A percentile compares a stretch with the other conserved stretches of the same genome.
These are phyloP conservation scores for Tetracentron sinense DNA, from an alignment of 164 flowering plant species.

Conservation along the genomic window DNA sequence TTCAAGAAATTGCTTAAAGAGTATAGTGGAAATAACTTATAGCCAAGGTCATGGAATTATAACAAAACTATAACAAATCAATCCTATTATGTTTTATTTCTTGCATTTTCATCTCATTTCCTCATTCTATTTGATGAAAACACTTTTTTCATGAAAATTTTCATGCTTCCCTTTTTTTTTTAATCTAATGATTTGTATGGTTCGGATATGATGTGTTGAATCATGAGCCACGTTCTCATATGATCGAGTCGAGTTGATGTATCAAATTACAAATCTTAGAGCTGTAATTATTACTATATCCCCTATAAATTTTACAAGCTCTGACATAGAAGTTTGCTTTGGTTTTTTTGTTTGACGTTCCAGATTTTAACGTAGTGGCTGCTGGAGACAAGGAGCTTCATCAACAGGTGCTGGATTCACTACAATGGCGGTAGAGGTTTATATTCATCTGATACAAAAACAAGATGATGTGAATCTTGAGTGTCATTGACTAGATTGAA, in stretches of 20 bases:
- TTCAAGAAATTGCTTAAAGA: too few species aligned
- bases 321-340: not conserved
- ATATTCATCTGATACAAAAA: not conserved
- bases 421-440: slow-evolving; percentile 49
- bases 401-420: slow-evolving; percentile 51
- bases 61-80: too few species aligned
- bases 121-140: too few species aligned
- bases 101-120: too few species aligned
- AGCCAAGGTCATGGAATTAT: too few species aligned
- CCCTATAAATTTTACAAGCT: not conserved
- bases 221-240: too few species aligned
- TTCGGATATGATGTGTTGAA: too few species aligned
- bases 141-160: too few species aligned
- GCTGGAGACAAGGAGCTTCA: slow-evolving; percentile 74
- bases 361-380: slow-evolving; percentile 86
- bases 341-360: not conserved
- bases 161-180: too few species aligned
- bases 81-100: too few species aligned
- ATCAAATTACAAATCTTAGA: not conserved
- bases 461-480: not conserved
- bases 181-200: too few species aligned
- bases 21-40: too few species aligned
- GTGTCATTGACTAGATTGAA: not conserved
- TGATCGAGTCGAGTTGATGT: not conserved
- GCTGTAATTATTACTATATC: not conserved